These are phyloP conservation scores for Suhomyces tanzawaensis DNA, from an alignment of 805 yeast species.

Conservation along the genomic window DNA sequence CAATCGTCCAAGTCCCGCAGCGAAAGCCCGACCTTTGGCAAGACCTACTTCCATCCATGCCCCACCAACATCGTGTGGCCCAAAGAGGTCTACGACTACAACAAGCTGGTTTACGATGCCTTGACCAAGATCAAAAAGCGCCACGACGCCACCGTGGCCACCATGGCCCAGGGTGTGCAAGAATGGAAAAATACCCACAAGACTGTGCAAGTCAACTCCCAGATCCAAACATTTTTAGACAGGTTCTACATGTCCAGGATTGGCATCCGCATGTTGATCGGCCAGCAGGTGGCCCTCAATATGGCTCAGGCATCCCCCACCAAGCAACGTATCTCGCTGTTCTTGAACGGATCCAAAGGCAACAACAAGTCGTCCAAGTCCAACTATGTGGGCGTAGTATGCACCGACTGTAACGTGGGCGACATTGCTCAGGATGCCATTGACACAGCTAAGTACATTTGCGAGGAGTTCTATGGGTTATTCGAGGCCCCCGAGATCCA, in stretches of 20 bases:
- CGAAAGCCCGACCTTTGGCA: constrained; percentile 38
- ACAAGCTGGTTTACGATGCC: constrained; percentile 61
- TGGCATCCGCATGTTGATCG: constrained; percentile 90
- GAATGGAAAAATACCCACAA: constrained; percentile 70
- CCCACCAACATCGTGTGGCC: constrained; percentile 65
- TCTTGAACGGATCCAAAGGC: constrained; percentile 31
- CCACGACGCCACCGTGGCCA: constrained; percentile 90
- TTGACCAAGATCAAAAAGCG: constrained; percentile 71
- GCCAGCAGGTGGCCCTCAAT: constrained; percentile 87
- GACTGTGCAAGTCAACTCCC: constrained; percentile 56
- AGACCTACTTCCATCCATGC: constrained; percentile 50
- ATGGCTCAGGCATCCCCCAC: constrained; percentile 54
- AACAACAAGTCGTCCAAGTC: constrained; percentile 22
- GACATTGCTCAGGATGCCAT: constrained; percentile 86
- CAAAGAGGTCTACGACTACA: constrained; percentile 68
- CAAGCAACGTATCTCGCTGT: constrained; percentile 32
- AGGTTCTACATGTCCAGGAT: constrained; percentile 86
- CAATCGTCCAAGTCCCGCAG: constrained; percentile 5
- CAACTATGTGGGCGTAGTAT: constrained; percentile 85
- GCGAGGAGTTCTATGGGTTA: constrained; percentile 87
- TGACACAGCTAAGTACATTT: constrained; percentile 85
- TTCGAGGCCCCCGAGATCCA: constrained; percentile 84
- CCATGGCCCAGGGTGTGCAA: constrained; percentile 88
- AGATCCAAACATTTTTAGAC: constrained; percentile 79
- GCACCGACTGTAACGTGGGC: constrained; percentile 77